A percentile compares a stretch with the other conserved stretches of the same genome.
Evolutionary conservation across 2,329 filamentous ascomycete genomes (phyloP).

Genomic region (Talaromyces sp.): DNA sequence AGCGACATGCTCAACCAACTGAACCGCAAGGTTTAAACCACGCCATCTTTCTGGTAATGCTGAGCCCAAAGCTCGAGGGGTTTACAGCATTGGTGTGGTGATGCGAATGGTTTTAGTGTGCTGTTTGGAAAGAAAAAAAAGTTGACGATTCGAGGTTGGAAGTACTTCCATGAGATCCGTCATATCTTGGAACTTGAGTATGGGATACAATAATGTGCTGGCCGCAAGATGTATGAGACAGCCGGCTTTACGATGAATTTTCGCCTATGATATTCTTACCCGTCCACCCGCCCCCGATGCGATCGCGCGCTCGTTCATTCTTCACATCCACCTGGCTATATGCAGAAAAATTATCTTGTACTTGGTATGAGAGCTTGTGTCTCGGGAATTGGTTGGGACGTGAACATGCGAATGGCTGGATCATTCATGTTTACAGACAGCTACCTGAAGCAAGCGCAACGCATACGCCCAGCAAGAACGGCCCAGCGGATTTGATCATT

Average conservation of each 20-base stretch:
- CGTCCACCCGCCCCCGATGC: background rate
- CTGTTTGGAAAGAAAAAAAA: background rate
- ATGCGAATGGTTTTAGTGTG: background rate
- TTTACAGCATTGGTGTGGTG: background rate
- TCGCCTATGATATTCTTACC: background rate
- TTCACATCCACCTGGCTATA: background rate
- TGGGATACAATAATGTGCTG: slow-evolving; percentile 12
- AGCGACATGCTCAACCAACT: slow-evolving; percentile 48
- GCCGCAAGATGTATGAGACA: slow-evolving; percentile 8
- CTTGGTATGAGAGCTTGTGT: background rate
- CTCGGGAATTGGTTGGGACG: background rate
- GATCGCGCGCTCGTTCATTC: background rate
- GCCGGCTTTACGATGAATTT: slow-evolving; percentile 5
- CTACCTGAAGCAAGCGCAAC: background rate
- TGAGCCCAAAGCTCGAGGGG: background rate
- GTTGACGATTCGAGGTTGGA: background rate
- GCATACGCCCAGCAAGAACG: background rate
- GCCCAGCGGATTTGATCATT: background rate
- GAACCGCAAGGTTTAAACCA: slow-evolving; percentile 33
- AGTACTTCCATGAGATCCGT: background rate
- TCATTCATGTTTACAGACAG: slow-evolving; percentile 1
- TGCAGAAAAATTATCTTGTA: background rate
- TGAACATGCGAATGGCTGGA: slow-evolving; percentile 7
- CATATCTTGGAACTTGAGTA: background rate
- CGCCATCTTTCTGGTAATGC: background rate